Percentiles rank a stretch among this genome's conserved stretches.
These are phyloP conservation scores for Aspergillus melleus DNA, from an alignment of 2,329 filamentous ascomycete genomes.

Conservation along the genomic window DNA sequence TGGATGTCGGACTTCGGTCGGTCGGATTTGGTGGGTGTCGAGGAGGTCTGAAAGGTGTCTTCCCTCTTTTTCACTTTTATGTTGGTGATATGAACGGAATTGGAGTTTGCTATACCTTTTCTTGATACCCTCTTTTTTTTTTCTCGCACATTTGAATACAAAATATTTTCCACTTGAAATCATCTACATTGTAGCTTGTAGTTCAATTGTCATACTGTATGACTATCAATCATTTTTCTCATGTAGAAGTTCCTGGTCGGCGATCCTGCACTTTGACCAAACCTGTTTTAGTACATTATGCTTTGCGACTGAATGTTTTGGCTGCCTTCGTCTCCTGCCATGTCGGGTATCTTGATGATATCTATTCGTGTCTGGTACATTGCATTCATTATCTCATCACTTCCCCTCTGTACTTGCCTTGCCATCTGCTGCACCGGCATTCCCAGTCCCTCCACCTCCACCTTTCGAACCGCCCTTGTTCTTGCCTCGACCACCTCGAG, in stretches of 20 bases:
- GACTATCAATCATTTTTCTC: too few species aligned
- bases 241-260: too few species aligned
- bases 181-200: too few species aligned
- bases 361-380: not conserved
- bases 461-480: constrained; percentile 17
- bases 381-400: constrained; percentile 5
- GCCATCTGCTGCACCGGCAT: constrained; percentile 10
- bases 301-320: too few species aligned
- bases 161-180: not conserved
- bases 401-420: constrained; percentile 15
- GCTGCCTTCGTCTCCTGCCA: too few species aligned
- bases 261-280: too few species aligned
- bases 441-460: not conserved
- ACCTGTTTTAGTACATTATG: too few species aligned
- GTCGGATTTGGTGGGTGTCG: constrained; percentile 74
- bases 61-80: constrained; percentile 56
- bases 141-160: not conserved
- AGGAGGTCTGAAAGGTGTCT: constrained; percentile 83
- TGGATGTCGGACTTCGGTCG: constrained; percentile 73
- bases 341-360: constrained; percentile 1
- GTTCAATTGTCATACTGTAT: too few species aligned
- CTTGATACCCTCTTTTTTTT: not conserved
- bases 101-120: not conserved
- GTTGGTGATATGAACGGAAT: constrained; percentile 6
- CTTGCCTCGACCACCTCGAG: constrained; percentile 20